Conservation (phyloP, 169 alveolate species). For the Plasmodium vinckei region DNA sequence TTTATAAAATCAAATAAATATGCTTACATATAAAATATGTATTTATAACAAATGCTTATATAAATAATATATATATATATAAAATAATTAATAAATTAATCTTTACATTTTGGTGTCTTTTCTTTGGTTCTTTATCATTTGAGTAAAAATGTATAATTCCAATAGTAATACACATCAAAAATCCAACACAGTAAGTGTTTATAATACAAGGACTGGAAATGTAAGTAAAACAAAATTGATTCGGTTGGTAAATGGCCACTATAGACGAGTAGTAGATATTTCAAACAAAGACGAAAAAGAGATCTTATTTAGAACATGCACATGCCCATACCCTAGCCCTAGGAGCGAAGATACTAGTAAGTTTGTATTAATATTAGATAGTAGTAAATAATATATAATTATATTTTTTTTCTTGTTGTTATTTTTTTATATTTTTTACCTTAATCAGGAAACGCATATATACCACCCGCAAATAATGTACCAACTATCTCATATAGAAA, state of each 20-base stretch:
- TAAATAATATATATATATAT: slow-evolving; percentile 10
- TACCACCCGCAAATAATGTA: too few species aligned
- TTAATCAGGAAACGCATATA: too few species aligned
- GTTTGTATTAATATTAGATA: background rate
- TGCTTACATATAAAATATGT: background rate
- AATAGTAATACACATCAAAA: background rate
- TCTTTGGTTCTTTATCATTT: background rate
- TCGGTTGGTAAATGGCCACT: slow-evolving; percentile 63
- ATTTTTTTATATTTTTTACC: background rate
- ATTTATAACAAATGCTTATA: background rate
- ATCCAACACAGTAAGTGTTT: background rate
- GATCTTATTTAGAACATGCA: slow-evolving; percentile 6
- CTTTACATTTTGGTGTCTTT: slow-evolving; percentile 3
- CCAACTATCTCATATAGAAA: too few species aligned
- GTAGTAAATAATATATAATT: background rate
- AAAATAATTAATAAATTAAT: slow-evolving; percentile 12
- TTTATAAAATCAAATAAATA: slow-evolving; percentile 7
- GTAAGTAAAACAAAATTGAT: slow-evolving; percentile 20
- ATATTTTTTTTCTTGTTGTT: background rate
- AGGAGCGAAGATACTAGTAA: slow-evolving; percentile 5
- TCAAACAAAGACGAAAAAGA: slow-evolving; percentile 18
- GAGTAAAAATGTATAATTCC: background rate
- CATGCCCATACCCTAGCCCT: slow-evolving; percentile 14
- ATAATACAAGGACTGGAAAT: slow-evolving; percentile 6
- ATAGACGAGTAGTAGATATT: slow-evolving; percentile 48